Evolutionary conservation across 495 filamentous ascomycete species (phyloP).

Genomic region (Aspergillus haitiensis): DNA sequence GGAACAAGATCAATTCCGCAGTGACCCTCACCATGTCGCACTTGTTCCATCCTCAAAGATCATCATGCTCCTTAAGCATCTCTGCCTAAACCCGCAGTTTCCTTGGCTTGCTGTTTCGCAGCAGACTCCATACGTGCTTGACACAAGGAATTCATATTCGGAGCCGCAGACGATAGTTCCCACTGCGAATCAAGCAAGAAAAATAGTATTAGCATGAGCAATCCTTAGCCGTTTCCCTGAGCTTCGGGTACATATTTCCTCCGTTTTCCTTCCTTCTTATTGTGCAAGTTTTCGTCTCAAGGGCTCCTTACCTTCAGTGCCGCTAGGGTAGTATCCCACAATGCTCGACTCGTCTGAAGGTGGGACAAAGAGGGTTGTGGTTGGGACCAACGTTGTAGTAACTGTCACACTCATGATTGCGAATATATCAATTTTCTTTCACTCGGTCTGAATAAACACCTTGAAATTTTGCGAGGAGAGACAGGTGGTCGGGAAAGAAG

Average conservation of each 20-base stretch:
- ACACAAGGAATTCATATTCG: constrained; percentile 12
- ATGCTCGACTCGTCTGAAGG: not conserved
- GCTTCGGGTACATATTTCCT: no score
- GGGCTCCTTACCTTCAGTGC: not conserved
- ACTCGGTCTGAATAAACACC: not conserved
- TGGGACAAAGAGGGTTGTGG: constrained; percentile 9
- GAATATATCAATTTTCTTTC: not conserved
- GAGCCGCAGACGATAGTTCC: constrained; percentile 12
- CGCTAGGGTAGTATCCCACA: constrained; percentile 13
- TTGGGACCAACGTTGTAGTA: not conserved
- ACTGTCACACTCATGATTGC: not conserved
- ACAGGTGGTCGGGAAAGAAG: no score
- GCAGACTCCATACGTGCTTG: constrained; percentile 13
- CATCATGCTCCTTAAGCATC: constrained; percentile 5
- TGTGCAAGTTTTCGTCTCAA: no score
- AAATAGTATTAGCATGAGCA: not conserved
- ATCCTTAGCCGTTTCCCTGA: not conserved
- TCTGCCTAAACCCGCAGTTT: constrained; percentile 3
- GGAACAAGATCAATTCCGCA: not conserved
- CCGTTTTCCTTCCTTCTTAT: no score
- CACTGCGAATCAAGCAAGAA: not conserved
- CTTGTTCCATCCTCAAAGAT: constrained; percentile 7
- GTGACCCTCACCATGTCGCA: constrained; percentile 3
- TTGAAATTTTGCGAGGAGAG: no score
- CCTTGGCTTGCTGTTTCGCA: not conserved